phyloP scores from a whole-genome alignment of 345 rosid species.

The Linum usitatissimum region DNA sequence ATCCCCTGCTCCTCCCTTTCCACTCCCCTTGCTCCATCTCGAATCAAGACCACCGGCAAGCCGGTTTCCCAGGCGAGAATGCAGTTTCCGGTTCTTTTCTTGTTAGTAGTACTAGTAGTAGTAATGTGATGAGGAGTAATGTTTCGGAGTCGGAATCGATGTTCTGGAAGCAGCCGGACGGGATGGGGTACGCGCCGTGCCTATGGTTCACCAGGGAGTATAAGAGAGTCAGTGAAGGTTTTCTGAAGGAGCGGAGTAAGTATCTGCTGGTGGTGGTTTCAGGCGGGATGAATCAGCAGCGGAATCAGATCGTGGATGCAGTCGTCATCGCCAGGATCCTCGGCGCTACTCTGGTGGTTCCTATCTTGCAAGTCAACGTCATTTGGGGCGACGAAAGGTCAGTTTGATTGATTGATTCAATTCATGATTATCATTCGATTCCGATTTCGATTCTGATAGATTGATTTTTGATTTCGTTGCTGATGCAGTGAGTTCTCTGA shows the following conservation, averaged over 20 bases:
- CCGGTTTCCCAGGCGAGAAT: not conserved
- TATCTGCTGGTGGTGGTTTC: slow-evolving; percentile 84
- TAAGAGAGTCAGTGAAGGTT: slow-evolving; percentile 30
- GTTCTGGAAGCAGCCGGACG: slow-evolving; percentile 97
- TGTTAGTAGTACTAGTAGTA: not conserved
- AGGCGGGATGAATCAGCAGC: slow-evolving; percentile 96
- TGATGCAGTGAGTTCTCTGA: slow-evolving; percentile 87
- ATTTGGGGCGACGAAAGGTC: slow-evolving; percentile 99
- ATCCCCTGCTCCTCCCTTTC: slow-evolving; percentile 35
- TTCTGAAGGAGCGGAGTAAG: slow-evolving; percentile 39
- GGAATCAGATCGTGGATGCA: slow-evolving; percentile 97
- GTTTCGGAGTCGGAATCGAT: slow-evolving; percentile 14
- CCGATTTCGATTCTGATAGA: not conserved
- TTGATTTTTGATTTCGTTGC: slow-evolving; percentile 9
- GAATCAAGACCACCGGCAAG: slow-evolving; percentile 3
- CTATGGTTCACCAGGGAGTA: slow-evolving; percentile 48
- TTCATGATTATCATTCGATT: not conserved
- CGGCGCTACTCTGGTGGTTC: slow-evolving; percentile 91
- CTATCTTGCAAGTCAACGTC: slow-evolving; percentile 86
- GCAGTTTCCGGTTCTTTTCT: slow-evolving; percentile 7
- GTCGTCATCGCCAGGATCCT: slow-evolving; percentile 93
- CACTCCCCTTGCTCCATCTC: slow-evolving; percentile 11
- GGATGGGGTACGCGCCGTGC: slow-evolving; percentile 77
- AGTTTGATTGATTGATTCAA: not conserved
- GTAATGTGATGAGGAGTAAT: not conserved